Evolutionary conservation across 31 red algal species (phyloP).

Genomic region (Asparagopsis taxiformis): DNA sequence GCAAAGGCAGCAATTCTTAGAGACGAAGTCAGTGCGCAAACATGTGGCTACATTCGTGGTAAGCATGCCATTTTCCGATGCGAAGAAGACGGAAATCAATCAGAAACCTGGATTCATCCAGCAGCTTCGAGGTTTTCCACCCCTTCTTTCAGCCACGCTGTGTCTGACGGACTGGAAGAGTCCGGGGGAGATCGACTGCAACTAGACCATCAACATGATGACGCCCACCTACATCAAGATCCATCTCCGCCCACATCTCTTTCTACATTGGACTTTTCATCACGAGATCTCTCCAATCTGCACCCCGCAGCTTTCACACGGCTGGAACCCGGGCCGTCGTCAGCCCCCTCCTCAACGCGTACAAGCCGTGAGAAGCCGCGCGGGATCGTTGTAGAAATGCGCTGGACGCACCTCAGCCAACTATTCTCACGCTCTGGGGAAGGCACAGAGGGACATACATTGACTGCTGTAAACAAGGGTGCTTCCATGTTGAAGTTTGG

Average conservation of each 20-base stretch:
- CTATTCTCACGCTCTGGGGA: neutral
- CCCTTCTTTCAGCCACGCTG: constrained; percentile 12
- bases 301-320: constrained; percentile 11
- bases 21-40: constrained; percentile 4
- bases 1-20: constrained; percentile 6
- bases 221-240: too few species aligned
- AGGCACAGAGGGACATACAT: constrained; percentile 49
- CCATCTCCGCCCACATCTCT: constrained; percentile 15
- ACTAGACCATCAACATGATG: too few species aligned
- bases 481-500: constrained; percentile 48
- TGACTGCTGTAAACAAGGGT: constrained; percentile 27
- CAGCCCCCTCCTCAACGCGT: neutral
- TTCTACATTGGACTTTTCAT: constrained; percentile 10
- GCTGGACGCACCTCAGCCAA: constrained; percentile 12
- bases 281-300: neutral
- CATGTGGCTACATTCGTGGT: neutral
- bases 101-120: constrained; percentile 24
- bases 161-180: too few species aligned
- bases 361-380: neutral
- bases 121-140: constrained; percentile 1
- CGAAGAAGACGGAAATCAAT: neutral
- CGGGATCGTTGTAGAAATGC: constrained; percentile 40
- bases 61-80: constrained; percentile 1
- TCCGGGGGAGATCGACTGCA: too few species aligned
- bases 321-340: neutral